Evolutionary conservation across 1,284 basidiomycete genomes (phyloP).

Genomic region (Schizopora paradoxa): DNA sequence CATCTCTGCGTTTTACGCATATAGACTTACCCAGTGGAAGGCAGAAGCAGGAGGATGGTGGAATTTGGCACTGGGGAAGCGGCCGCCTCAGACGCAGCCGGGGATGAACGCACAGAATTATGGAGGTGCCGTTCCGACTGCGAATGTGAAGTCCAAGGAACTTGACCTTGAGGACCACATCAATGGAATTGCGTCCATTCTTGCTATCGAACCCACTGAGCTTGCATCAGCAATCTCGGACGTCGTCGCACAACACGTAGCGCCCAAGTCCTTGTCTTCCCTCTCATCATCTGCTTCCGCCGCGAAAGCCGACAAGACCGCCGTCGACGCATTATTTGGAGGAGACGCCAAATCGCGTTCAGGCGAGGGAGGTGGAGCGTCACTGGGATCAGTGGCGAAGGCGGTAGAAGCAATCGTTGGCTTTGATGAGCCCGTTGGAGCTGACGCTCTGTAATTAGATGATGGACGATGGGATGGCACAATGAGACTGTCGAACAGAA

Average conservation of each 20-base stretch:
- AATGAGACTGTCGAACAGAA: no score
- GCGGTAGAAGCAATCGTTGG: constrained; percentile 16
- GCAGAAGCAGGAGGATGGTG: constrained; percentile 53
- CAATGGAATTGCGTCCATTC: constrained; percentile 49
- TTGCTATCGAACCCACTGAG: constrained; percentile 56
- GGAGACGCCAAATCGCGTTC: constrained; percentile 27
- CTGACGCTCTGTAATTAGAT: no score
- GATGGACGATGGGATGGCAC: no score
- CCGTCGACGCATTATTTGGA: constrained; percentile 34
- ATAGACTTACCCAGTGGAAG: constrained; percentile 46
- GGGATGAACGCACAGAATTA: constrained; percentile 1
- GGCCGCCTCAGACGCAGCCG: constrained; percentile 25
- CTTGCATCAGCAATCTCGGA: constrained; percentile 57
- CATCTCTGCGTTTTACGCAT: constrained; percentile 46
- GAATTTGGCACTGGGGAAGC: constrained; percentile 43
- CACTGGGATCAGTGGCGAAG: constrained; percentile 11
- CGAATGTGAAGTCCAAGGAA: constrained; percentile 16
- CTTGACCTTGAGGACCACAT: constrained; percentile 48
- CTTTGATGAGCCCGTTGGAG: constrained; percentile 6
- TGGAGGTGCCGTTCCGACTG: constrained; percentile 5
- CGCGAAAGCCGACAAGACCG: constrained; percentile 35
- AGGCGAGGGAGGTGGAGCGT: constrained; percentile 24
- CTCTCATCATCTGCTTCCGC: constrained; percentile 29
- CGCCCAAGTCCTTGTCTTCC: constrained; percentile 51
- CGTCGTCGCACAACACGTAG: constrained; percentile 50